These are phyloP conservation scores for Penicillium arizonense DNA, from an alignment of 495 filamentous ascomycete genomes.

Conservation along the genomic window DNA sequence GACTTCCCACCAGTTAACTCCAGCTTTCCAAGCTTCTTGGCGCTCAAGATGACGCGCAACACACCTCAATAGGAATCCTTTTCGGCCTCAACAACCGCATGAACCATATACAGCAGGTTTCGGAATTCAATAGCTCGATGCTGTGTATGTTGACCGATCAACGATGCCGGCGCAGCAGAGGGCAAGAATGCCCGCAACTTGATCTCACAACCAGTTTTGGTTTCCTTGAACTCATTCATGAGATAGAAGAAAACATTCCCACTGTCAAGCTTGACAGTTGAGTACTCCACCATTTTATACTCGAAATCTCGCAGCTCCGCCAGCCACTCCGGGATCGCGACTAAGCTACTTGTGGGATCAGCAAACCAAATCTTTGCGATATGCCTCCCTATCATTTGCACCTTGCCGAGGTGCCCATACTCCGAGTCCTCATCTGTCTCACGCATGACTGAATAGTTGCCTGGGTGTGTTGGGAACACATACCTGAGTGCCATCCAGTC, in stretches of 20 bases:
- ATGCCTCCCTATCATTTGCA: constrained; percentile 5
- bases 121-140: constrained; percentile 6
- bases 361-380: constrained; percentile 2
- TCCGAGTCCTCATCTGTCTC: not conserved
- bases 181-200: constrained; percentile 3
- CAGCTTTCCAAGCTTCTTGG: too few species aligned
- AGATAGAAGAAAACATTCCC: constrained; percentile 4
- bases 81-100: not conserved
- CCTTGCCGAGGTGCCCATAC: not conserved
- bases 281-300: constrained; percentile 1
- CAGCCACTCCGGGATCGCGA: not conserved
- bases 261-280: constrained; percentile 1
- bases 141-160: constrained; percentile 1
- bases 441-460: not conserved
- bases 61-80: constrained; percentile 2
- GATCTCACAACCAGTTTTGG: not conserved
- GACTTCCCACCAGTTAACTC: too few species aligned
- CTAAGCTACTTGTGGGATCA: not conserved
- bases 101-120: not conserved
- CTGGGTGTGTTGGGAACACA: constrained; percentile 3
- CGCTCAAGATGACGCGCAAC: too few species aligned
- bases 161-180: not conserved
- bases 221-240: constrained; percentile 6
- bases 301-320: not conserved
- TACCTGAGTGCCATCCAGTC: not conserved